These are phyloP conservation scores for Craterostigma plantagineum DNA, from an alignment of 257 asterid genomes.

Conservation along the genomic window DNA sequence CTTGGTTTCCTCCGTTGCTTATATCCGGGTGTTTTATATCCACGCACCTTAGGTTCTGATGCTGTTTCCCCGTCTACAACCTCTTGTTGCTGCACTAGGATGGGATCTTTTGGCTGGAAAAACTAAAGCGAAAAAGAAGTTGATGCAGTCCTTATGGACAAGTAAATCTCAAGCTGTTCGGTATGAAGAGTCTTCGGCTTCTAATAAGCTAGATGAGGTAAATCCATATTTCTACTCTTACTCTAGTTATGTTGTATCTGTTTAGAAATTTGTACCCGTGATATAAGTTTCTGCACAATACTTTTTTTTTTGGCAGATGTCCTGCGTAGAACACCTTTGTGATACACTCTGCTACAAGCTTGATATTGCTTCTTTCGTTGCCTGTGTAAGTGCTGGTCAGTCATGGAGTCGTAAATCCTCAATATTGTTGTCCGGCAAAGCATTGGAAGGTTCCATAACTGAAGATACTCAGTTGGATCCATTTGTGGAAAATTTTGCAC, in stretches of 20 bases:
- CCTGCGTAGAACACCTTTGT: conserved; percentile 78
- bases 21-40: conserved; percentile 8
- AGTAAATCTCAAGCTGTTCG: conserved; percentile 84
- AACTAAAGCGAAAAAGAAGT: conserved; percentile 55
- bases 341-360: conserved; percentile 85
- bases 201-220: conserved; percentile 64
- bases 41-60: conserved; percentile 45
- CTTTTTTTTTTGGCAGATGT: conserved; percentile 44
- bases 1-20: conserved; percentile 6
- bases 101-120: conserved; percentile 95
- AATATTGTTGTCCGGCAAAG: conserved; percentile 53
- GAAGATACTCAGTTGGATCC: conserved; percentile 59
- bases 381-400: conserved; percentile 75
- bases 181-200: conserved; percentile 55
- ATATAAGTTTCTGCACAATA: conserved; percentile 8
- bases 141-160: conserved; percentile 86
- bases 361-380: conserved; percentile 92
- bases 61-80: conserved; percentile 86
- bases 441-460: conserved; percentile 15
- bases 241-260: background rate
- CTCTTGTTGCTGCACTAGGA: conserved; percentile 88
- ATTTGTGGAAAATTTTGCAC: conserved; percentile 89
- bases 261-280: conserved; percentile 8
- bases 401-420: conserved; percentile 86
- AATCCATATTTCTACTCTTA: background rate